phyloP scores from a whole-genome alignment of 768 basidiomycete genomes.

The Gyrodon lividus region DNA sequence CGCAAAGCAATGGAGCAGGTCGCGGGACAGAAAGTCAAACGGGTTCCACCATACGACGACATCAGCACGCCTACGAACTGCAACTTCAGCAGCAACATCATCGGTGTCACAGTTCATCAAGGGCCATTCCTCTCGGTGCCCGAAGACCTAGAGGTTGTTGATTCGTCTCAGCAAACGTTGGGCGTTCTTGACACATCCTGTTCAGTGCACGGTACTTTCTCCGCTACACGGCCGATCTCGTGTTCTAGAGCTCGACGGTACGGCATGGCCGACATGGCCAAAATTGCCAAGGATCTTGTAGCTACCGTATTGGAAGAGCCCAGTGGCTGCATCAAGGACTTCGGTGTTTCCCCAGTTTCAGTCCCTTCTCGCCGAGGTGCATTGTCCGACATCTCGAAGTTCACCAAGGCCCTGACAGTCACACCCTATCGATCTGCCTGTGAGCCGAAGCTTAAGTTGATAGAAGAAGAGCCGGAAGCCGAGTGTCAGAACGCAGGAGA shows the following conservation, averaged over 20 bases:
- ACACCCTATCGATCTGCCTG: too few relatives aligned
- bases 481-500: too few relatives aligned
- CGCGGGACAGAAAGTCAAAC: background rate
- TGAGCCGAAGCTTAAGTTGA: background rate
- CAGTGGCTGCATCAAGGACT: background rate
- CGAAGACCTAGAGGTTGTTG: background rate
- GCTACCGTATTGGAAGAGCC: background rate
- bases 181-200: background rate
- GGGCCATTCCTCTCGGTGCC: constrained; percentile 14
- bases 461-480: background rate
- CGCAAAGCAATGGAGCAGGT: background rate
- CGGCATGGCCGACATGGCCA: constrained; percentile 10
- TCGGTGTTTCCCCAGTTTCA: too few relatives aligned
- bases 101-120: constrained; percentile 10
- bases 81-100: constrained; percentile 13
- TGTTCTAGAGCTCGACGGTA: constrained; percentile 4
- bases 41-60: constrained; percentile 17
- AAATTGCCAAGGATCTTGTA: background rate
- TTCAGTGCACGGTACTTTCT: constrained; percentile 1
- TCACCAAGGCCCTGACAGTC: too few relatives aligned
- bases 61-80: constrained; percentile 2
- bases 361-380: background rate
- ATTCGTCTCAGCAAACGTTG: background rate
- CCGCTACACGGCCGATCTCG: background rate
- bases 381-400: background rate